A percentile compares a stretch with the other conserved stretches of the same genome.
Evolutionary conservation across 2,329 filamentous ascomycete genomes (phyloP).

Genomic region (Magnaporthiopsis poae): DNA sequence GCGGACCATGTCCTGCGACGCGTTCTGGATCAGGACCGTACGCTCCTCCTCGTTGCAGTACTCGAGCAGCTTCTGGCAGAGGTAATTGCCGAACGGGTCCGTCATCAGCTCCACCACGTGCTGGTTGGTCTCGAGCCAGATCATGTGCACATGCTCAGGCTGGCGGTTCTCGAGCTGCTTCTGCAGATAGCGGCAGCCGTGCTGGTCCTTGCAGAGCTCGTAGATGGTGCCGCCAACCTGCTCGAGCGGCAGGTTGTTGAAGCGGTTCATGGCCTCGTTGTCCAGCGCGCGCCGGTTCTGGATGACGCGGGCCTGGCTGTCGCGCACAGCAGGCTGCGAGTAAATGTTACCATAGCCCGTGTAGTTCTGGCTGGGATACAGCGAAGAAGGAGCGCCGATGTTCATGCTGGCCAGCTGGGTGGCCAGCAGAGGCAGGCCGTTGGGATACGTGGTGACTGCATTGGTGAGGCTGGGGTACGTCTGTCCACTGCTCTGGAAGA

Average conservation of each 20-base stretch:
- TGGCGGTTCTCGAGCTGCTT: constrained; percentile 91
- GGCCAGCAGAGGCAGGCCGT: constrained; percentile 50
- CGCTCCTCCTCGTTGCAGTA: constrained; percentile 92
- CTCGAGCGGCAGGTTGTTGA: constrained; percentile 73
- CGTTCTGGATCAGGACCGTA: constrained; percentile 83
- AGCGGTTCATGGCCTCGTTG: constrained; percentile 68
- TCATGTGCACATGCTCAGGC: constrained; percentile 75
- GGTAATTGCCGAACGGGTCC: constrained; percentile 96
- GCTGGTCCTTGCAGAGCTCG: constrained; percentile 89
- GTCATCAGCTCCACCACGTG: constrained; percentile 98
- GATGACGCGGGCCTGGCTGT: constrained; percentile 67
- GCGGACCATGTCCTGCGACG: constrained; percentile 74
- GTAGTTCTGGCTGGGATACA: constrained; percentile 50
- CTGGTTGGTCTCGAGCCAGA: constrained; percentile 85
- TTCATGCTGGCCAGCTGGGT: constrained; percentile 60
- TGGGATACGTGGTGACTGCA: constrained; percentile 27
- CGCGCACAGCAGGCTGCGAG: constrained; percentile 48
- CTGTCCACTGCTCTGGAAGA: constrained; percentile 25
- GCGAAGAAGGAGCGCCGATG: constrained; percentile 34
- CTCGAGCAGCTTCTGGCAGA: constrained; percentile 96
- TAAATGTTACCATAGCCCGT: constrained; percentile 46
- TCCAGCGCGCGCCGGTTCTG: constrained; percentile 66
- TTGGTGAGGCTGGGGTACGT: constrained; percentile 21
- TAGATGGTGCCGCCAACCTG: constrained; percentile 76
- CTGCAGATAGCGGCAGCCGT: constrained; percentile 92